Evolutionary conservation across 192 early-diverging fungal species (phyloP), one percentile per base, ranked within the genome.

Genomic region (Funneliformis mosseae): DNA sequence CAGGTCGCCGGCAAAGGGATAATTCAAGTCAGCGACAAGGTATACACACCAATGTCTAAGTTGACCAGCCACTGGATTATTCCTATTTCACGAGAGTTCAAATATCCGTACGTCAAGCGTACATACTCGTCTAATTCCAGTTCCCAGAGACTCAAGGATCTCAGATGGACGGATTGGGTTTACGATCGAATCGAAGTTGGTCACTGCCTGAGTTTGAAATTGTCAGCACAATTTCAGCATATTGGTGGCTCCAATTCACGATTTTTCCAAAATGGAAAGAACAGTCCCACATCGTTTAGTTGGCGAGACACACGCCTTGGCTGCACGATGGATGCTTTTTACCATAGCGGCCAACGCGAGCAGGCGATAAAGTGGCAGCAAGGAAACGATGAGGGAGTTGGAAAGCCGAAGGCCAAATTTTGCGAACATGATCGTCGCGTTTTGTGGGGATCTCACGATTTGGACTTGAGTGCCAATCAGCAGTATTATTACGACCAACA

Each of bases 91-190:
- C 81, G 81, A 6, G 81, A 67, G 63, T 82, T 74, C 72, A 12
- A 78, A 23, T 11, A 55, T 70, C 81, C 77, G 9, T 78, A 77
- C 66, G 0, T 60, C 68, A 82, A 78, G 69, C 76, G 76, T 61
- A 18, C 28, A 41, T 75, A 79, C 81, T 59, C 75, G 78, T 83
- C 82, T 46, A 83, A 83, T 75, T 80, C 71, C 23, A 72, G 38
- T 23, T 11, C 64, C 21, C 12, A 61, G 61, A 48, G 33, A 21
- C 48, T 83, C 70, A 43, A 55, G 63, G 0, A 41, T 9, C 8
- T 71, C 42, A 60, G 18, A 4, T 83, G 82, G 82, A 76, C 78
- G 10, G 33, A 74, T 21, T 79, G 69, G 61, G 42, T 80, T 79
- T 67, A 23, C 55, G 61, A 70, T 46, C 82, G 78, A 39, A 76